Evolutionary conservation across 768 basidiomycete species (phyloP).

Genomic region (Lentinula lateritia): DNA sequence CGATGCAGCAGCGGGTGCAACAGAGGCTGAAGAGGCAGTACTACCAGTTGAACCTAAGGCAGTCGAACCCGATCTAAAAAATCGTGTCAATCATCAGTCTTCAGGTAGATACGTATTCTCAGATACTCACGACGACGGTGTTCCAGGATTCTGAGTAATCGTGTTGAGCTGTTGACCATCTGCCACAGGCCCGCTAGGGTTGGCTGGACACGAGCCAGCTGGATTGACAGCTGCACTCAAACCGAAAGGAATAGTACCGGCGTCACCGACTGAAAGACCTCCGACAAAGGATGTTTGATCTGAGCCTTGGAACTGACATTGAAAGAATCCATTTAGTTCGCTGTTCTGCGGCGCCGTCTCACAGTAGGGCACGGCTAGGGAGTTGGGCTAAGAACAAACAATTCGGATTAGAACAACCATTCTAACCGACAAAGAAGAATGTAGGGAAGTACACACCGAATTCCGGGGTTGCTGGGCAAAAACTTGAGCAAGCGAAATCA

Average conservation of each 20-base stretch:
- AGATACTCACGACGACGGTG: conserved; percentile 7
- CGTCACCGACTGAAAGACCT: conserved; percentile 31
- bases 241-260: conserved; percentile 52
- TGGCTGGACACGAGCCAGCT: conserved; percentile 45
- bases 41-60: conserved; percentile 1
- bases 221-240: conserved; percentile 32
- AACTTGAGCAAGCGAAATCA: conserved; percentile 48
- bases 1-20: conserved; percentile 6
- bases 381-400: conserved; percentile 28
- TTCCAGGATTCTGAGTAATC: conserved; percentile 29
- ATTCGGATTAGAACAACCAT: neutral
- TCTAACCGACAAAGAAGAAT: neutral
- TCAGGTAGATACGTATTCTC: neutral
- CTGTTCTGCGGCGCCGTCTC: conserved; percentile 44
- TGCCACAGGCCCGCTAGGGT: conserved; percentile 40
- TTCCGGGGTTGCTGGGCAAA: conserved; percentile 57
- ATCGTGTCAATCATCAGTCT: neutral
- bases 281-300: conserved; percentile 40
- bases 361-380: conserved; percentile 45
- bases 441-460: conserved; percentile 27
- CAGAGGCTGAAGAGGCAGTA: conserved; percentile 1
- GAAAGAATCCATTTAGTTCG: conserved; percentile 51
- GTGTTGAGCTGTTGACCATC: conserved; percentile 41
- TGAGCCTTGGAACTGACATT: conserved; percentile 51
- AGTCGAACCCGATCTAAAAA: neutral